These are phyloP conservation scores for Kwoniella botswanensis DNA, from an alignment of 768 basidiomycete species.

Conservation along the genomic window DNA sequence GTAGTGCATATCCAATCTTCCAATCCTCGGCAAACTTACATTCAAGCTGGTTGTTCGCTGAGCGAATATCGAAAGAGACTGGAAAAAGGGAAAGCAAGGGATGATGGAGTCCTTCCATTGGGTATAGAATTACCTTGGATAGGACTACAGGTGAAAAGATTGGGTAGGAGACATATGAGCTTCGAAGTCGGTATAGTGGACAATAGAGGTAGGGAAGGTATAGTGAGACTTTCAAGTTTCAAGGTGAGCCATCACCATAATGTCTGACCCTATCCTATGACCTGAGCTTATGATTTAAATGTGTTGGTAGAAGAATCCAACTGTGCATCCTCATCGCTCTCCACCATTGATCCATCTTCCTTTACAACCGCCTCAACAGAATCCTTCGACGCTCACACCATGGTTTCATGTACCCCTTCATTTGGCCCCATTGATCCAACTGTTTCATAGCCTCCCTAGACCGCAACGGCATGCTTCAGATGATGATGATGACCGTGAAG, in stretches of 20 bases:
- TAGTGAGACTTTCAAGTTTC: slow-evolving; percentile 43
- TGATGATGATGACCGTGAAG: neutral
- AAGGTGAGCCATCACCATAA: slow-evolving; percentile 29
- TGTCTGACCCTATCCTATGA: neutral
- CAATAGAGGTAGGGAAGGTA: slow-evolving; percentile 39
- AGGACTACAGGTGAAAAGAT: slow-evolving; percentile 40
- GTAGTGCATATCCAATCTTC: slow-evolving; percentile 54
- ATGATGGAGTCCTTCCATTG: slow-evolving; percentile 22
- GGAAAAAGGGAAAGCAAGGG: slow-evolving; percentile 23
- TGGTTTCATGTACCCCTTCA: no score
- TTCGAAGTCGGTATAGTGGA: slow-evolving; percentile 53
- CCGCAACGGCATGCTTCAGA: slow-evolving; percentile 12
- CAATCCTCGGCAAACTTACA: slow-evolving; percentile 36
- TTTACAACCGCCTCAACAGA: slow-evolving; percentile 32
- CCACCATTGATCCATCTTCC: slow-evolving; percentile 53
- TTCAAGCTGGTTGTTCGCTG: slow-evolving; percentile 46
- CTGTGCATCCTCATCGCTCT: slow-evolving; percentile 30
- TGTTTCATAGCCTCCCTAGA: slow-evolving; percentile 43
- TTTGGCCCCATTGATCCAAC: no score
- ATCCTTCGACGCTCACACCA: slow-evolving; percentile 40
- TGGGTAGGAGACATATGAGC: slow-evolving; percentile 40
- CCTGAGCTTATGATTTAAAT: neutral
- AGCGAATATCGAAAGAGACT: slow-evolving; percentile 1
- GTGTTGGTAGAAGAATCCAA: slow-evolving; percentile 33
- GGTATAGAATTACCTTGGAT: slow-evolving; percentile 46